Evolutionary conservation across 2,329 filamentous ascomycete species (phyloP).

Genomic region (Shiraia bambusicola): DNA sequence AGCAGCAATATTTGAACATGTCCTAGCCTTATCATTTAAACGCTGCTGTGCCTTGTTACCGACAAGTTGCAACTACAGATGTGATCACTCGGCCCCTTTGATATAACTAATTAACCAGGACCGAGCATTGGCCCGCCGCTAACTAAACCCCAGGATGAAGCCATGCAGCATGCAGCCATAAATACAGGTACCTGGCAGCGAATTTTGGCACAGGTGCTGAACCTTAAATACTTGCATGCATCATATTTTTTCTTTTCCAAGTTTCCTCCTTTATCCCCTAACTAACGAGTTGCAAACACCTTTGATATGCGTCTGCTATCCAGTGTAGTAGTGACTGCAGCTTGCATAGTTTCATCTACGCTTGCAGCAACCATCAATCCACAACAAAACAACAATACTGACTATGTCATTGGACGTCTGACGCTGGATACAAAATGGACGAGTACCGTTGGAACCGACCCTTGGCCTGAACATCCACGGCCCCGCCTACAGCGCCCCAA

Average conservation of each 20-base stretch:
- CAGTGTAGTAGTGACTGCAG: conserved; percentile 11
- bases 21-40: not conserved
- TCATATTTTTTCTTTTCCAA: not conserved
- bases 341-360: conserved; percentile 11
- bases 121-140: conserved; percentile 32
- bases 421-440: conserved; percentile 53
- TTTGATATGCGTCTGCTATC: conserved; percentile 22
- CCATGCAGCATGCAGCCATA: conserved; percentile 20
- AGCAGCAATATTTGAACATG: not conserved
- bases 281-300: not conserved
- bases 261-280: not conserved
- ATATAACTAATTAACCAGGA: no score
- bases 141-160: conserved; percentile 26
- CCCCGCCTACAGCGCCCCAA: conserved; percentile 56
- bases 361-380: conserved; percentile 12
- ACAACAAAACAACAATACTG: conserved; percentile 32
- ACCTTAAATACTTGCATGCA: conserved; percentile 24
- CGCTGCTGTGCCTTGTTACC: conserved; percentile 2
- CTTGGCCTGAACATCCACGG: conserved; percentile 61
- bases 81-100: no score
- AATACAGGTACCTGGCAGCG: conserved; percentile 17
- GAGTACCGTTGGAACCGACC: conserved; percentile 53
- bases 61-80: no score
- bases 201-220: conserved; percentile 13
- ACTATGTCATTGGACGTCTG: conserved; percentile 31